Percentiles rank a stretch among this genome's conserved stretches.
Evolutionary conservation across 2,329 filamentous ascomycete species (phyloP).

Genomic region (Falciphora oryzae): DNA sequence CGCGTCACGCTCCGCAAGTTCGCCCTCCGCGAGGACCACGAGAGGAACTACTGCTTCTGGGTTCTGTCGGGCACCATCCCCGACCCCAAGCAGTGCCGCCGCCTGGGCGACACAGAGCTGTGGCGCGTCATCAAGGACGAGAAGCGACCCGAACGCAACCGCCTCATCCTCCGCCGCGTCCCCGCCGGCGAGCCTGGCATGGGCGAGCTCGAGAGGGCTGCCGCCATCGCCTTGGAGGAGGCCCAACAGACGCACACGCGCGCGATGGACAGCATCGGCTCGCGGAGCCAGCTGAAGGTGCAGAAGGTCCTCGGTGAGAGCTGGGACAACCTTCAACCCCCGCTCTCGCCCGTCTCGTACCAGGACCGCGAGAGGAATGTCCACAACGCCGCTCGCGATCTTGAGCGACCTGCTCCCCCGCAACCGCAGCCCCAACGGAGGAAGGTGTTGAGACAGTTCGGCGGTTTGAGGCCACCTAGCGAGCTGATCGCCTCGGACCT

Average conservation of each 20-base stretch:
- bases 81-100: conserved; percentile 72
- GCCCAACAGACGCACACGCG: conserved; percentile 65
- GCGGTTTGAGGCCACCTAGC: conserved; percentile 86
- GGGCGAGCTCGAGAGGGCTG: conserved; percentile 79
- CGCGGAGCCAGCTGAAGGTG: conserved; percentile 78
- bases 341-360: conserved; percentile 74
- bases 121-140: conserved; percentile 87
- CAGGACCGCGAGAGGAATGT: conserved; percentile 65
- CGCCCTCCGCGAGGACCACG: conserved; percentile 79
- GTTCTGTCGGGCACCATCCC: conserved; percentile 81
- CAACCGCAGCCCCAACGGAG: conserved; percentile 38
- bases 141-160: conserved; percentile 77
- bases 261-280: conserved; percentile 58
- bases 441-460: conserved; percentile 68
- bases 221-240: conserved; percentile 85
- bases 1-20: conserved; percentile 84
- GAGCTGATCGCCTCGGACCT: conserved; percentile 96
- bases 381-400: conserved; percentile 50
- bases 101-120: conserved; percentile 79
- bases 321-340: conserved; percentile 74
- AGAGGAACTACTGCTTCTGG: conserved; percentile 96
- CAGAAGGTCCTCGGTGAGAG: conserved; percentile 85
- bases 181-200: conserved; percentile 84
- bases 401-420: conserved; percentile 49
- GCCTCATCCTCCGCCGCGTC: conserved; percentile 88